Percentiles rank a stretch among this genome's conserved stretches.
phyloP scores from a whole-genome alignment of 805 yeast species.

The Kuraishia ogatae region DNA sequence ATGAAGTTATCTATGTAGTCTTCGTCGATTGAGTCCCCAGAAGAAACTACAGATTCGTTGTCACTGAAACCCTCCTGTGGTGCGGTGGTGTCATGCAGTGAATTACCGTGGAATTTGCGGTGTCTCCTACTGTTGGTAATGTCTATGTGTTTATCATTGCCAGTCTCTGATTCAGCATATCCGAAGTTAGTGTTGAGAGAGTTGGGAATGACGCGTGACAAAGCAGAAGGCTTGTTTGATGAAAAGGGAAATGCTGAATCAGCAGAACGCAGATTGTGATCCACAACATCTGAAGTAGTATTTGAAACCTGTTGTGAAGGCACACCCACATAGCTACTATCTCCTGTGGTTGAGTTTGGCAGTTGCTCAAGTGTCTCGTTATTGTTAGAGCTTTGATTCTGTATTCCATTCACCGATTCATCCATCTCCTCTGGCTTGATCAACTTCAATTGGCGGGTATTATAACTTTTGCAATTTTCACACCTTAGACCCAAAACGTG shows the following conservation, averaged over 20 bases:
- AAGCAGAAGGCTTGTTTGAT: background rate
- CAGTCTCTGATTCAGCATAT: conserved; percentile 16
- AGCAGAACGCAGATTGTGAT: background rate
- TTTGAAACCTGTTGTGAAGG: background rate
- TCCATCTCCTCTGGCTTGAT: conserved; percentile 54
- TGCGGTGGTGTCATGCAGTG: background rate
- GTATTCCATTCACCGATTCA: conserved; percentile 11
- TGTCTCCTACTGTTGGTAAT: background rate
- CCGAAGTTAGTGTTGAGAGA: conserved; percentile 24
- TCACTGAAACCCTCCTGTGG: background rate
- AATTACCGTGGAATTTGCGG: background rate
- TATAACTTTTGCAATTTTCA: conserved; percentile 79
- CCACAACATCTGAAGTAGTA: background rate
- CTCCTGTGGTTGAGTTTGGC: conserved; percentile 12
- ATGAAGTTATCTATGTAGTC: conserved; percentile 23
- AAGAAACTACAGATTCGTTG: background rate
- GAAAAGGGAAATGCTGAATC: background rate
- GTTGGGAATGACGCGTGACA: conserved; percentile 9
- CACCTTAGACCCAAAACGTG: conserved; percentile 86
- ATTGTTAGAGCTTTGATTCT: no score
- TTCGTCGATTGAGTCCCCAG: conserved; percentile 12
- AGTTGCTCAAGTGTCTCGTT: no score
- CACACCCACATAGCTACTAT: background rate
- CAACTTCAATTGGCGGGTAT: conserved; percentile 66
- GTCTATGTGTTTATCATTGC: background rate